These are phyloP conservation scores for Candida insectorum DNA, from an alignment of 805 yeast species.

Conservation along the genomic window DNA sequence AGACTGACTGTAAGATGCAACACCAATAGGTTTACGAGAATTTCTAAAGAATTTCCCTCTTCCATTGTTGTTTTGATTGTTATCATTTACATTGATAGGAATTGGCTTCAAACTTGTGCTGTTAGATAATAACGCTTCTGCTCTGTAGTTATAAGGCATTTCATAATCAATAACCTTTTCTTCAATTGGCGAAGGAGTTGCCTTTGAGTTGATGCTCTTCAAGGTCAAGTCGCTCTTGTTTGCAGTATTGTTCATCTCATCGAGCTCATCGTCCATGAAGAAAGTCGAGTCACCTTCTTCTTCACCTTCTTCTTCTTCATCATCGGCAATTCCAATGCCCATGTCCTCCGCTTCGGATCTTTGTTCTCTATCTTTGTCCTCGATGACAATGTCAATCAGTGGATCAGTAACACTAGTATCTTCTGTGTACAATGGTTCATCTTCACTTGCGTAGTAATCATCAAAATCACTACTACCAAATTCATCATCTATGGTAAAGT, in stretches of 20 bases:
- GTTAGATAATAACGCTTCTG: slow-evolving; percentile 40
- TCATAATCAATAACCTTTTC: slow-evolving; percentile 2
- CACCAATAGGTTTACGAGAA: slow-evolving; percentile 59
- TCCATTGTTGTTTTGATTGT: slow-evolving; percentile 5
- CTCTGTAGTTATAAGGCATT: slow-evolving; percentile 21
- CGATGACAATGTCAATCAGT: not conserved
- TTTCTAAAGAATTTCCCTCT: slow-evolving; percentile 29
- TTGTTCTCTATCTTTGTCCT: not conserved
- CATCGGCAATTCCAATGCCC: slow-evolving; percentile 3
- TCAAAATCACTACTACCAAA: slow-evolving; percentile 49
- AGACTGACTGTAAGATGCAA: slow-evolving; percentile 52
- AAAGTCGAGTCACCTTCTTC: slow-evolving; percentile 14
- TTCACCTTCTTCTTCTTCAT: slow-evolving; percentile 3
- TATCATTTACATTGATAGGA: slow-evolving; percentile 28
- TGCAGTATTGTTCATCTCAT: too few relatives aligned
- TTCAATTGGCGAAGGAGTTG: not conserved
- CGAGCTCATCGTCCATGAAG: slow-evolving; percentile 13
- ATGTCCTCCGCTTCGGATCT: not conserved
- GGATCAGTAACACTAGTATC: not conserved
- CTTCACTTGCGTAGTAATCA: slow-evolving; percentile 33
- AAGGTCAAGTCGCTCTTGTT: slow-evolving; percentile 12
- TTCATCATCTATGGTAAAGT: slow-evolving; percentile 79
- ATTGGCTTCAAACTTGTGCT: slow-evolving; percentile 37
- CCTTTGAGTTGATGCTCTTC: not conserved
- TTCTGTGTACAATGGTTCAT: slow-evolving; percentile 9